Percentiles rank a stretch among this genome's conserved stretches.
Evolutionary conservation across 1,139 yeast species (phyloP).

Genomic region (Scheffersomyces insectosa): DNA sequence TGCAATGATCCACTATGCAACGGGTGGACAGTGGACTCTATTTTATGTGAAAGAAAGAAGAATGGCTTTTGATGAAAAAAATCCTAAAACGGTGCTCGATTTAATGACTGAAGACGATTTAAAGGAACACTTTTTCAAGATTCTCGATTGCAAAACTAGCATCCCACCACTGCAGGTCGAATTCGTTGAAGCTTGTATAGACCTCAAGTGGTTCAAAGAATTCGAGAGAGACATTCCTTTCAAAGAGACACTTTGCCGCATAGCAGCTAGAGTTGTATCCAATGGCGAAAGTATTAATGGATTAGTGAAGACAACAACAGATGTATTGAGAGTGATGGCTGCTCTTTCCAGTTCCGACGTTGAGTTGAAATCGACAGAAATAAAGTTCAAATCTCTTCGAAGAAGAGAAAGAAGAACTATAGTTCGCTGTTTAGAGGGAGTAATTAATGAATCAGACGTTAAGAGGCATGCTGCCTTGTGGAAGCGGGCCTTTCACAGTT

Average conservation of each 20-base stretch:
- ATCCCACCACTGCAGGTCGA: conserved; percentile 2
- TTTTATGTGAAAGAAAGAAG: conserved; percentile 4
- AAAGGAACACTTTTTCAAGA: conserved; percentile 6
- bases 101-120: conserved; percentile 5
- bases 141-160: conserved; percentile 7
- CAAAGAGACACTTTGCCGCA: conserved; percentile 9
- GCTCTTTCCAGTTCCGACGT: neutral
- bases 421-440: conserved; percentile 7
- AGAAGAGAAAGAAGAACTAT: conserved; percentile 7
- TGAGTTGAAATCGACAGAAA: neutral
- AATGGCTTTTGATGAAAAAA: conserved; percentile 3
- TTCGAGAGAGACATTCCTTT: conserved; percentile 8
- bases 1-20: conserved; percentile 9
- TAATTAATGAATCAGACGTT: conserved; percentile 11
- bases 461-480: conserved; percentile 9
- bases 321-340: conserved; percentile 12
- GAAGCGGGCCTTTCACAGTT: conserved; percentile 12
- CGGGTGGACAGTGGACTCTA: conserved; percentile 5
- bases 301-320: conserved; percentile 9
- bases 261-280: conserved; percentile 5
- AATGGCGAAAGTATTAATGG: conserved; percentile 6
- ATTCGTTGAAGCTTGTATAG: conserved; percentile 6
- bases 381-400: conserved; percentile 7
- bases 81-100: neutral
- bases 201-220: conserved; percentile 7